Evolutionary conservation across 2,329 filamentous ascomycete species (phyloP), one percentile per base, ranked within the genome.

Genomic region (Cladorrhinum sp.): DNA sequence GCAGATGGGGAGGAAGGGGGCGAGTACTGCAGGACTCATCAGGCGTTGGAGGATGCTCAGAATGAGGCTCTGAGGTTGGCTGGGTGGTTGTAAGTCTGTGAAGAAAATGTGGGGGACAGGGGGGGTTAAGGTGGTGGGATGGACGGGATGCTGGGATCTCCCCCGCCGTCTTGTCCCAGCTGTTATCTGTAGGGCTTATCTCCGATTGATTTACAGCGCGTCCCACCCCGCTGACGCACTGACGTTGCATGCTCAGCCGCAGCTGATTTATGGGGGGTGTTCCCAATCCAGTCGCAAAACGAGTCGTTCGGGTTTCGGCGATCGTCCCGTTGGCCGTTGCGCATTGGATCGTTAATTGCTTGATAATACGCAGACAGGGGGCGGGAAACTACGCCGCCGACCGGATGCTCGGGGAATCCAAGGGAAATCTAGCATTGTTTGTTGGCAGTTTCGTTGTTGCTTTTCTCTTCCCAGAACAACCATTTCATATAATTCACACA

Each of bases 171-270:
- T n/a, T n/a, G n/a, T n/a, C n/a, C n/a, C n/a, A n/a, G n/a, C n/a
- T n/a, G n/a, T n/a, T n/a, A 16, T 2, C 32, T 16, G 49, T 22
- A 27, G 49, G 22, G 22, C 24, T 56, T 56, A 56, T 56, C 53
- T 56, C 53, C 53, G 53, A 29, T 22, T 41, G 25, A 38, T 32
- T 18, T 32, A 7, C 29, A 32, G 29, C 29, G 29, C 13, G 29
- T 6, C 6, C 7, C 7, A 7, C 13, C 29, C 29, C 29, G 36
- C 8, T 9, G 22, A 32, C 20, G 27, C 25, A 32, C 53, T 55
- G 53, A 55, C 53, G 53, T 55, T 41, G 36, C 36, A 55, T 6
- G 53, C 20, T 12, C 27, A 18, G 36, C 53, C 53, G 38, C 53
- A 56, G 36, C 53, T 45, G 41, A 45, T 45, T 45, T 4, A 18